These are phyloP conservation scores for Entomortierella parvispora DNA, from an alignment of 192 early-diverging fungal species.

Conservation along the genomic window DNA sequence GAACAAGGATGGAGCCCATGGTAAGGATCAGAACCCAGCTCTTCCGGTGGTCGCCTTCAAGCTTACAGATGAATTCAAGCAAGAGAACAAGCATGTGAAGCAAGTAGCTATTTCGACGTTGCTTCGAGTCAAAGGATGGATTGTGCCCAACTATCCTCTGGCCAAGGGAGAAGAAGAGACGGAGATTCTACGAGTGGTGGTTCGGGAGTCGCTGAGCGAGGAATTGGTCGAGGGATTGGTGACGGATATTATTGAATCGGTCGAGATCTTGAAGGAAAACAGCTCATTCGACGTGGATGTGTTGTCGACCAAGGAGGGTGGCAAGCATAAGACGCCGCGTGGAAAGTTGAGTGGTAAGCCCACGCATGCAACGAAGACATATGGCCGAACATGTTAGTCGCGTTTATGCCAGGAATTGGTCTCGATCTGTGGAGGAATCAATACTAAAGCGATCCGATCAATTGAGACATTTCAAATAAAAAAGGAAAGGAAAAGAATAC, in stretches of 20 bases:
- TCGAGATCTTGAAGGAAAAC: conserved; percentile 24
- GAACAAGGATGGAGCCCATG: not conserved
- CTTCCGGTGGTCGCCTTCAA: conserved; percentile 74
- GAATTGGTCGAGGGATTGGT: conserved; percentile 63
- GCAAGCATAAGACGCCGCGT: no score
- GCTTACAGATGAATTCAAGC: conserved; percentile 64
- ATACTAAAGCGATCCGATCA: no score
- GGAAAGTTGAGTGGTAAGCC: no score
- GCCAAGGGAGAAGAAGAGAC: conserved; percentile 57
- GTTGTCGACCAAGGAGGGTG: no score
- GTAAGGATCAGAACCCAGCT: conserved; percentile 58
- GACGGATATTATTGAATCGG: conserved; percentile 63
- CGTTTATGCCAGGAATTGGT: no score
- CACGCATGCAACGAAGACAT: no score
- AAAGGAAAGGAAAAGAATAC: no score
- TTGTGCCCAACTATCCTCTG: conserved; percentile 81
- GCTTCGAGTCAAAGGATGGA: conserved; percentile 77
- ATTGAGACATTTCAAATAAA: no score
- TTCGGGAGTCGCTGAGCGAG: conserved; percentile 67
- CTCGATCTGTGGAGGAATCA: no score
- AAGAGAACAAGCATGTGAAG: conserved; percentile 59
- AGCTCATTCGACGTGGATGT: no score
- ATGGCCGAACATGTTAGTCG: no score
- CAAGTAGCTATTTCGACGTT: conserved; percentile 63
- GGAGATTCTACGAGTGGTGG: conserved; percentile 74